Percentiles rank a stretch among this genome's conserved stretches.
phyloP scores from a whole-genome alignment of 257 asterid genomes.

The Mitragyna speciosa region DNA sequence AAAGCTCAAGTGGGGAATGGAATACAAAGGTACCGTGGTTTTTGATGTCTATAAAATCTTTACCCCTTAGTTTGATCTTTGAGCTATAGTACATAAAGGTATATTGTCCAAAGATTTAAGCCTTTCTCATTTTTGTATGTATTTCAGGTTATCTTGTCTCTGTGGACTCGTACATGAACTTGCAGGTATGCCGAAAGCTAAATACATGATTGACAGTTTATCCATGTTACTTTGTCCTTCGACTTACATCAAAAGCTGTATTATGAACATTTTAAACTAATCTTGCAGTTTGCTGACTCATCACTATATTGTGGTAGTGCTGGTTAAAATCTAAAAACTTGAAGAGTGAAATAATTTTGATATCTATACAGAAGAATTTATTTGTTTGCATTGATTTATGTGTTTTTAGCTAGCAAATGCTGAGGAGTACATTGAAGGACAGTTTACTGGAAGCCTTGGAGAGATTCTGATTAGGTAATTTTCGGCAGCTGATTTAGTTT shows the following conservation, averaged over 20 bases:
- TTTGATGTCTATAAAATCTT: neutral
- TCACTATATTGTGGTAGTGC: neutral
- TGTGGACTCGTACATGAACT: constrained; percentile 96
- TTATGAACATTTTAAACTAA: neutral
- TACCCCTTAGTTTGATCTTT: neutral
- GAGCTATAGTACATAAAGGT: neutral
- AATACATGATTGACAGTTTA: neutral
- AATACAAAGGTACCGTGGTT: constrained; percentile 68
- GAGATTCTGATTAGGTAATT: constrained; percentile 49
- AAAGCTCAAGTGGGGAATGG: constrained; percentile 99
- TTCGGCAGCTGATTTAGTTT: neutral
- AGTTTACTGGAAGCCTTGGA: constrained; percentile 85
- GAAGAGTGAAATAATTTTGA: neutral
- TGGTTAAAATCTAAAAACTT: neutral
- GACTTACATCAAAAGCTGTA: neutral
- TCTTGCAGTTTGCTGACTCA: neutral
- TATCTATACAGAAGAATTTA: neutral
- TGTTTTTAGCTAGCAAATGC: constrained; percentile 84
- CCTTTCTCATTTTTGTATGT: neutral
- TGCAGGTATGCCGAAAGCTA: constrained; percentile 57
- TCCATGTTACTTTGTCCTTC: neutral
- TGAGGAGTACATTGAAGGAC: constrained; percentile 86
- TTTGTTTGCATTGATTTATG: neutral
- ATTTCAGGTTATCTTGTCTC: constrained; percentile 84
- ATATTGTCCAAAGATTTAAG: neutral